Percentiles rank a stretch among this genome's conserved stretches.
These are phyloP conservation scores for Wallacemonas sp. DNA, from an alignment of 208 protist genomes.

Conservation along the genomic window DNA sequence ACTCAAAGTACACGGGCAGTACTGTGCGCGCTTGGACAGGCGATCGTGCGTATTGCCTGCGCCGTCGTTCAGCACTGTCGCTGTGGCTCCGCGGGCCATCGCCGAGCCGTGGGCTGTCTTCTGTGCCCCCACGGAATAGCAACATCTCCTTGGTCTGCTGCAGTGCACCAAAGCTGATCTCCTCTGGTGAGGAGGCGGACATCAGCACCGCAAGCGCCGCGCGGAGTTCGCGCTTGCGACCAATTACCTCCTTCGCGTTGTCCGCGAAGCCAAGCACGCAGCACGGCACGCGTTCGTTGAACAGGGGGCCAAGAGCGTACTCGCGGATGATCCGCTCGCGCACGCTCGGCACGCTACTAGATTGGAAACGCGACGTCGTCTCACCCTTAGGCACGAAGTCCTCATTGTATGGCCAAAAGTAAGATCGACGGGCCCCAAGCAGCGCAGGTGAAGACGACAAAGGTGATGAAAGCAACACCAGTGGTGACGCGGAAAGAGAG, in stretches of 20 bases:
- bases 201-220: conserved; percentile 39
- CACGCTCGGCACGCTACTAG: conserved; percentile 59
- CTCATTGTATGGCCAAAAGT: conserved; percentile 78
- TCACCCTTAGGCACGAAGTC: conserved; percentile 76
- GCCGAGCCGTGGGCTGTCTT: conserved; percentile 53
- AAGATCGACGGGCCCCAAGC: conserved; percentile 31
- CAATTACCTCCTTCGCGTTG: conserved; percentile 28
- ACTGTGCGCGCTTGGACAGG: conserved; percentile 55
- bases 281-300: conserved; percentile 51
- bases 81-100: conserved; percentile 29
- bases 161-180: conserved; percentile 49
- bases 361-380: conserved; percentile 65
- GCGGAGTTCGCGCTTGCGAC: conserved; percentile 24
- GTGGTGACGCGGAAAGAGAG: conserved; percentile 3
- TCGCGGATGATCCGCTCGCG: conserved; percentile 60
- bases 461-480: conserved; percentile 47
- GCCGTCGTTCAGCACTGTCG: conserved; percentile 22
- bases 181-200: conserved; percentile 9
- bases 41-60: conserved; percentile 39
- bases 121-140: conserved; percentile 45
- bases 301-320: conserved; percentile 80
- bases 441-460: conserved; percentile 1
- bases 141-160: conserved; percentile 70
- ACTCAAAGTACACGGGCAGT: conserved; percentile 58
- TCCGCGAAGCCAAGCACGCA: conserved; percentile 59